Conservation (phyloP, 2,329 filamentous ascomycete genomes). For the Acrocalymma vagum region DNA sequence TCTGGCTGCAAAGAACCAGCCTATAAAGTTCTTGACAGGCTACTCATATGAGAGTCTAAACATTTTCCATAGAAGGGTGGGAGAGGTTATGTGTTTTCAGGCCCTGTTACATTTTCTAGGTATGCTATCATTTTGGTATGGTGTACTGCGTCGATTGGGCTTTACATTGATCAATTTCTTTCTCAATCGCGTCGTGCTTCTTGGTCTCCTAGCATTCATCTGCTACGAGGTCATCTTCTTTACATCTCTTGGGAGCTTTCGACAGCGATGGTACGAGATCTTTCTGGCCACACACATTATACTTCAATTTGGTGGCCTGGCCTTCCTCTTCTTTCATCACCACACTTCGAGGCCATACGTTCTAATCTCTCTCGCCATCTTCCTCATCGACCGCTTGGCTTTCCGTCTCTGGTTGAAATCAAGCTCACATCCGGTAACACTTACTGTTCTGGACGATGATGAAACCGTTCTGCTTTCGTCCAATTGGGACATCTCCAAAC, state of each 20-base stretch:
- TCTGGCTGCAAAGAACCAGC: constrained; percentile 72
- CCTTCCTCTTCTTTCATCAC: constrained; percentile 69
- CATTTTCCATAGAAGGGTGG: constrained; percentile 70
- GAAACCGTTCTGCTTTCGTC: constrained; percentile 62
- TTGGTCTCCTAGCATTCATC: constrained; percentile 64
- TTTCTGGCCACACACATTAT: constrained; percentile 68
- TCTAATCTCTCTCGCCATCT: constrained; percentile 62
- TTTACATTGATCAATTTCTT: constrained; percentile 61
- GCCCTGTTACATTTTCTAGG: constrained; percentile 64
- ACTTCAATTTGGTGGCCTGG: constrained; percentile 64
- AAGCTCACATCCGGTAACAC: constrained; percentile 56
- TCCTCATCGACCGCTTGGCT: constrained; percentile 64
- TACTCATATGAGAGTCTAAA: constrained; percentile 73
- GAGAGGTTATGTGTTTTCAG: constrained; percentile 68
- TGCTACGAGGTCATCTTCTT: constrained; percentile 70
- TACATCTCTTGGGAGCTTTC: constrained; percentile 67
- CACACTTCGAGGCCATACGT: constrained; percentile 63
- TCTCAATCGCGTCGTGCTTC: constrained; percentile 59
- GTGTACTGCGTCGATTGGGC: constrained; percentile 59
- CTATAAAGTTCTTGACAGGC: constrained; percentile 67
- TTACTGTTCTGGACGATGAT: constrained; percentile 64
- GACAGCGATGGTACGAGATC: constrained; percentile 68
- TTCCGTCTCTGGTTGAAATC: constrained; percentile 65
- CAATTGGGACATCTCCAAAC: constrained; percentile 48
- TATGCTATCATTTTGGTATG: constrained; percentile 66